Base-by-base conservation (phyloP, 2,329 filamentous ascomycete genomes). In the Ophiocordyceps camponoti-floridani region DNA sequence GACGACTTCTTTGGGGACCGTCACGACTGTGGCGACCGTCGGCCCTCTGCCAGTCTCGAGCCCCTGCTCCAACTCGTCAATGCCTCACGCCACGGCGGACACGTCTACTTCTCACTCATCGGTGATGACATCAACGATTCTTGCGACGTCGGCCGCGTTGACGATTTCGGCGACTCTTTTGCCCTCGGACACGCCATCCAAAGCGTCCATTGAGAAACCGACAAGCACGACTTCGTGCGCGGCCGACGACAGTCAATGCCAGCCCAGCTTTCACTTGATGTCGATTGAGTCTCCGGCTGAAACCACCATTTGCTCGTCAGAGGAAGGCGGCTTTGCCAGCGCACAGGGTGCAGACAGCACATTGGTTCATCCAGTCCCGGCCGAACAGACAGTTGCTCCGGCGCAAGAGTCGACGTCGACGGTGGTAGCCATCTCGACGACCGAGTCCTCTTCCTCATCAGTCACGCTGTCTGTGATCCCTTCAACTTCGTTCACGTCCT, bases 31-130 rank as follows among this genome's bases (percentile, higher is more conserved):
- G 6, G n/a, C 28, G 10, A 14, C 45, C 4, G 41, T 10, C 9
- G 2, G 16, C 13, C 37, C 42, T 12, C 26, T 18, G 10, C 6
- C 42, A 28, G 14, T 42, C 7, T 19, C 13, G 28, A 18, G 14
- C 10, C 28, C 30, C 28, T 44, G 42, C 42, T 30, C 30, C 11
- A 46, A 46, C 30, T 44, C 43, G 11, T 46, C 45, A 11, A 31
- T 40, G 4, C 8, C 18, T 12, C 42, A 27, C 11, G 40, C 42
- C 6, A 35, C 27, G 7, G n/a, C 11, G 19, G 40, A 28, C 16
- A 16, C 13, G 6, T 27, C 35, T 18, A n/a, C 27, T 10, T 18
- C 12, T 16, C 8, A 9, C n/a, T 10, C n/a, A 38, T 10, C 35
- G 13, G n/a, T 23, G 16, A 40, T 18, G 16, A 18, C 28, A 11